Base-by-base conservation (phyloP, 108 stramenopile genomes). In the Nannochloropsis oceanica region DNA sequence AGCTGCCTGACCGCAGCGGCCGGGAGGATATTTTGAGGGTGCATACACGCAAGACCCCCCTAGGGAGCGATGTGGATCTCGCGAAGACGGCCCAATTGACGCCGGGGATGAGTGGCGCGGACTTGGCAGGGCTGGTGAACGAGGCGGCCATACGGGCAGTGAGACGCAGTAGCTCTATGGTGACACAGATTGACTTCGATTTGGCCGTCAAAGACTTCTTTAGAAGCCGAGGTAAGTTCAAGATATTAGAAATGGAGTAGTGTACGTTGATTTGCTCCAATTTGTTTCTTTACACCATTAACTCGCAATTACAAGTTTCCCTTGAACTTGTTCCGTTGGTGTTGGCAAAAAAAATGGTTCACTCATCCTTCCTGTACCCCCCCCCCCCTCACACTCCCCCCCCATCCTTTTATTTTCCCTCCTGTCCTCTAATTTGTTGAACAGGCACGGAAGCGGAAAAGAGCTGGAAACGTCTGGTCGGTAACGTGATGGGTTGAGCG, bases 111-210 rank as follows among this genome's bases (percentile, higher is more conserved):
- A 93, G 94, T 82, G 96, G 97, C 14, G 97, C 97, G 13, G 97
- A 98, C 86, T 89, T 98, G 27, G 96, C 96, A 84, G 94, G 93
- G 86, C 91, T 98, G 86, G 95, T 94, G 83, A 98, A 98, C 83
- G 97, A 98, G 87, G 96, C 97, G 18, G 97, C 93, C 81, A 89
- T 89, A 43, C 85, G 85, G 22, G 87, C 88, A 13, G 88, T 84
- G 44, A 87, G 88, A 25, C 24, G 73, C 43, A 43, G 25, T 14
- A 43, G 27, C 59, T 7, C 44, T 24, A 84, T 26, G 26, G 83
- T 84, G 24, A 14, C 13, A 14, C 44, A 24, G 83, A 44, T 84
- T 3, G 83, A 84, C 11, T 84, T 84, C 13, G 83, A 84, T 8
- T 24, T 43, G 83, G 83, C 83, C 25, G 80, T 27, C 20, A 27